Percentiles rank a stretch among this genome's conserved stretches.
Conservation (phyloP, 2,329 filamentous ascomycete genomes). For the Bipolaris oryzae region DNA sequence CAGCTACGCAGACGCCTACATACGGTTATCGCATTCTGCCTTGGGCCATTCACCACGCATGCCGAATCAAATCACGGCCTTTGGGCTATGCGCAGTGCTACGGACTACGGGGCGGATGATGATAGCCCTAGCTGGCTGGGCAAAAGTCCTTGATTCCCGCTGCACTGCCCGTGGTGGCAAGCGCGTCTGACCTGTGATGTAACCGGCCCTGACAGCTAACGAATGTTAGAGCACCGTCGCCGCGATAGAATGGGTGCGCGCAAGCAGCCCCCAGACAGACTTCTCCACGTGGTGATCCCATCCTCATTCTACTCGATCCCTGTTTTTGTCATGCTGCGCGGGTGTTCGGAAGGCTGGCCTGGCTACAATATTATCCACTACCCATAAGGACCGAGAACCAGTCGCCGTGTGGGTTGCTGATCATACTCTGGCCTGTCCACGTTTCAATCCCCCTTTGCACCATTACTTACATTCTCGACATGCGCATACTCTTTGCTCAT, state of each 20-base stretch:
- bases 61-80: not conserved
- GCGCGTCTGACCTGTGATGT: slow-evolving; percentile 7
- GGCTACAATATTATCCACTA: slow-evolving; percentile 11
- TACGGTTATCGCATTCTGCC: not conserved
- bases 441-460: slow-evolving; percentile 21
- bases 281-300: slow-evolving; percentile 3
- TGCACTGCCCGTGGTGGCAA: not conserved
- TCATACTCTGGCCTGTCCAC: slow-evolving; percentile 39
- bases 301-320: not conserved
- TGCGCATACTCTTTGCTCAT: slow-evolving; percentile 26
- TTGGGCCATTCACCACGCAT: not conserved
- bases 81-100: not conserved
- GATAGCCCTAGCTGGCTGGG: not conserved
- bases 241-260: not conserved
- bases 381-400: slow-evolving; percentile 25
- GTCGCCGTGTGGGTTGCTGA: slow-evolving; percentile 30
- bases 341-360: slow-evolving; percentile 3
- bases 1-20: not conserved
- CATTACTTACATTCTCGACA: slow-evolving; percentile 23
- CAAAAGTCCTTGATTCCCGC: not conserved
- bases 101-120: not conserved
- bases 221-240: slow-evolving; percentile 1
- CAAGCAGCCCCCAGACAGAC: not conserved
- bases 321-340: slow-evolving; percentile 11
- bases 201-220: slow-evolving; percentile 1